Evolutionary conservation across 2,329 filamentous ascomycete species (phyloP).

Genomic region (Neopestalotiopsis sp.): DNA sequence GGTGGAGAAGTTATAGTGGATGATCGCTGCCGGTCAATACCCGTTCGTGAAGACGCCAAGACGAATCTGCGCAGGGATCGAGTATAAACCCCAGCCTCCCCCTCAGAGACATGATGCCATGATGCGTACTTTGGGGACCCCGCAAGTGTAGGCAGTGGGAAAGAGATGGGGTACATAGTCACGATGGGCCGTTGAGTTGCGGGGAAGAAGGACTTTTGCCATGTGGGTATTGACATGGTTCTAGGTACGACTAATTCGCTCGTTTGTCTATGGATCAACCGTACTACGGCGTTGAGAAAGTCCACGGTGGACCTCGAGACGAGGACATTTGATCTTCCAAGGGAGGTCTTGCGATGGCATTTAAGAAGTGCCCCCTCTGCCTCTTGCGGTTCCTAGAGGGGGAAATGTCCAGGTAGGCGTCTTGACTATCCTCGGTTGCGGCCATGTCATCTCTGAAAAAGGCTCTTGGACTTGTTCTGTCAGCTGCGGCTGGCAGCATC

Average conservation of each 20-base stretch:
- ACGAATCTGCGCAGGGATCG: not conserved
- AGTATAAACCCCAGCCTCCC: not conserved
- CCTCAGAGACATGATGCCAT: not conserved
- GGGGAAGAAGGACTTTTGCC: not conserved
- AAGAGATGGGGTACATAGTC: too few species aligned
- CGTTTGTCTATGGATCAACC: not conserved
- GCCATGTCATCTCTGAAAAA: not conserved
- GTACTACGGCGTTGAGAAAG: not conserved
- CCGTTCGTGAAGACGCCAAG: not conserved
- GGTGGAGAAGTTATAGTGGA: not conserved
- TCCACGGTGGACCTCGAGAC: not conserved
- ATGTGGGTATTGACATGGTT: not conserved
- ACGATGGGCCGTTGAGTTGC: not conserved
- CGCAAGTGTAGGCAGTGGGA: not conserved
- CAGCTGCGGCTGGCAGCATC: not conserved
- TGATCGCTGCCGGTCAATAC: not conserved
- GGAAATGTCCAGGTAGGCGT: not conserved
- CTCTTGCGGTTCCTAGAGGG: not conserved
- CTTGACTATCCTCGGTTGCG: not conserved
- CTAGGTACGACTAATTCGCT: not conserved
- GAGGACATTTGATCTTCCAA: not conserved
- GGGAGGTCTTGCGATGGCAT: not conserved
- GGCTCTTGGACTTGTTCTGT: not conserved
- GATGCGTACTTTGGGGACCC: constrained; percentile 1
- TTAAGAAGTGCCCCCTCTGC: not conserved